Evolutionary conservation across 2,329 filamentous ascomycete genomes (phyloP), one percentile per base, ranked within the genome.

Genomic region (Colletotrichum sp.): DNA sequence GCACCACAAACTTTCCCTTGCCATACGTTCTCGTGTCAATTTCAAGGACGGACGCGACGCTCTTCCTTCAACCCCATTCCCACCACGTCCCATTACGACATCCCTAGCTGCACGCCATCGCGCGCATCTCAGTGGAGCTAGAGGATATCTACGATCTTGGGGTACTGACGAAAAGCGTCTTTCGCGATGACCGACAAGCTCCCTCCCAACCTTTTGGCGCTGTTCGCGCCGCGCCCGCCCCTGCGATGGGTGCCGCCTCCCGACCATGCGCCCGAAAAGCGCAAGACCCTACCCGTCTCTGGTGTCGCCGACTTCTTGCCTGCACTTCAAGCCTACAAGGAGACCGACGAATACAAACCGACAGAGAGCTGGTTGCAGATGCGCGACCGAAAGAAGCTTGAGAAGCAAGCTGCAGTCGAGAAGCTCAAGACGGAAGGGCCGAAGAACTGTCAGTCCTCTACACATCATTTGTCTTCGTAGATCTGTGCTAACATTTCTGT

Each of bases 361-460:
- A 98, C 95, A 2, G 97, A 98, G 86, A 98, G 96, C 84, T 98
- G 96, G 95, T 89, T 98, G 80, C 93, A 98, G 87, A 91, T 91
- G 81, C 94, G 95, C 86, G 95, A 98, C 85, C 93, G 96, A 78
- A 91, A 95, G 83, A 95, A 94, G 88, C 84, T 89, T 60, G 96
- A 98, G 88, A 96, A 96, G 87, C 91, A 93, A 84, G 90, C 92
- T 75, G 89, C 89, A 70, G 87, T 94, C 76, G 90, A 95, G 84
- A 90, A 90, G 77, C 86, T 93, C 43, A 79, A 93, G 39, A 91
- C 88, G 0, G 92, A 95, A 72, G 92, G 88, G 30, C 87, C 93
- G 61, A 86, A 91, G 78, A 83, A 87, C 70, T 95, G 93, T 77
- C 10, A 25, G 74, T 74, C 10, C 25, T 12, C 22, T 15, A 39